Evolutionary conservation across 768 basidiomycete genomes (phyloP), one percentile per base, ranked within the genome.

Genomic region (Tylopilus subfusipes): DNA sequence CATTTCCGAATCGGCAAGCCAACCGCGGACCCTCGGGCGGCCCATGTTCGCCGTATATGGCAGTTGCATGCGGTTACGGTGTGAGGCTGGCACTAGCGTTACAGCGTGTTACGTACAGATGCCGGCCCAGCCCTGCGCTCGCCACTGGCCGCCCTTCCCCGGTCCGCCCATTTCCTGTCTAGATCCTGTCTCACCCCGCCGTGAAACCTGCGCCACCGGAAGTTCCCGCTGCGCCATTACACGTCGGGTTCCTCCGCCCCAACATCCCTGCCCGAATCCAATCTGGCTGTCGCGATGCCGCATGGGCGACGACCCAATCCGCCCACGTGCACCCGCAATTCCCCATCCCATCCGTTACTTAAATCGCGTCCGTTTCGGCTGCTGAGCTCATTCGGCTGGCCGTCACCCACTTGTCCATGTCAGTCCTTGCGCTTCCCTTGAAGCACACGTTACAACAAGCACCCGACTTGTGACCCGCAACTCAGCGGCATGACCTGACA

Each of bases 1-100:
- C 58, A 67, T 56, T 53, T 60, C 52, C 53, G n/a, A n/a, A 63
- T 62, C 63, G 64, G 65, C 64, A 66, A 51, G 38, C 58, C 53
- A 62, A 65, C 69, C 69, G 69, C 69, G 69, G 69, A 54, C 24
- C 69, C 69, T 72, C 69, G 69, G 69, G 53, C 48, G 56, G 56
- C 6, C 48, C 46, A 52, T 45, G 2, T n/a, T 2, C 13, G 0
- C 56, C 58, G 5, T 22, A 54, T 63, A 42, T 57, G 54, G 67
- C 6, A 66, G 0, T 24, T 54, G 25, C 56, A 54, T 69, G 64
- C 60, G 68, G 67, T 68, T 55, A 60, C 53, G 4, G 21, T 63
- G 61, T n/a, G n/a, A n/a, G n/a, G n/a, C 49, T 62, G 66, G 51
- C 54, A n/a, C n/a, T n/a, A 57, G 50, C 50, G 55, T 53, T 55